A percentile compares a stretch with the other conserved stretches of the same genome.
Conservation (phyloP, 2,329 filamentous ascomycete genomes). For the Botryosphaeria dothidea region DNA sequence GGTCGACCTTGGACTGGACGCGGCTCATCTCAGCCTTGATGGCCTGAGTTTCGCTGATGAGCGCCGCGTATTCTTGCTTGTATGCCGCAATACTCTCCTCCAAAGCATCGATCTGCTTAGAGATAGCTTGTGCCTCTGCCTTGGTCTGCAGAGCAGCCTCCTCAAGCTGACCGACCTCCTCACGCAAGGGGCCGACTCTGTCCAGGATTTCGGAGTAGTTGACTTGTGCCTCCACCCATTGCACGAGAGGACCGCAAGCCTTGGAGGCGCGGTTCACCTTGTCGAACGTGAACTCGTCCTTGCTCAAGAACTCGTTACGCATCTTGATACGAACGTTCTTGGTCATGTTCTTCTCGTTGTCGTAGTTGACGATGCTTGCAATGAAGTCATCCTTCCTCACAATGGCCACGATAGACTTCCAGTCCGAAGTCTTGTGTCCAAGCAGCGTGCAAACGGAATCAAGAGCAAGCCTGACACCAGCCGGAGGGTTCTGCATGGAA, state of each 20-base stretch:
- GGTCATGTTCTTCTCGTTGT: constrained; percentile 96
- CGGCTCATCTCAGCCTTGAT: constrained; percentile 97
- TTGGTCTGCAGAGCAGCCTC: constrained; percentile 89
- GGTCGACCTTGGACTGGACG: constrained; percentile 96
- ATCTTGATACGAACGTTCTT: constrained; percentile 78
- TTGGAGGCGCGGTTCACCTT: constrained; percentile 95
- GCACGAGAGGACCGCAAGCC: constrained; percentile 92
- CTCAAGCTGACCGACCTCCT: constrained; percentile 85
- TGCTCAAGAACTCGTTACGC: constrained; percentile 87
- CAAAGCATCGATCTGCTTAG: constrained; percentile 79
- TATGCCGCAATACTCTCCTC: constrained; percentile 92
- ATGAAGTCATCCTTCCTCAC: constrained; percentile 96
- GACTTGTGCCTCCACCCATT: constrained; percentile 96
- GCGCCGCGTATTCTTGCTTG: constrained; percentile 91
- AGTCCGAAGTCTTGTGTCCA: constrained; percentile 80
- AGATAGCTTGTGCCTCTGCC: constrained; percentile 87
- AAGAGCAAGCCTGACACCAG: constrained; percentile 85
- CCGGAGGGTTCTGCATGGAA: constrained; percentile 91
- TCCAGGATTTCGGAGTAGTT: constrained; percentile 97
- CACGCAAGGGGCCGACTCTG: constrained; percentile 85
- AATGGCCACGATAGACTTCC: constrained; percentile 88
- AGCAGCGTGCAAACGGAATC: constrained; percentile 96
- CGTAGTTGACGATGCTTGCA: constrained; percentile 93
- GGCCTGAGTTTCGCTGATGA: constrained; percentile 95
- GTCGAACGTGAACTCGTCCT: constrained; percentile 94